Evolutionary conservation across 257 asterid genomes (phyloP).

Genomic region (Fraxinus cuspidata): DNA sequence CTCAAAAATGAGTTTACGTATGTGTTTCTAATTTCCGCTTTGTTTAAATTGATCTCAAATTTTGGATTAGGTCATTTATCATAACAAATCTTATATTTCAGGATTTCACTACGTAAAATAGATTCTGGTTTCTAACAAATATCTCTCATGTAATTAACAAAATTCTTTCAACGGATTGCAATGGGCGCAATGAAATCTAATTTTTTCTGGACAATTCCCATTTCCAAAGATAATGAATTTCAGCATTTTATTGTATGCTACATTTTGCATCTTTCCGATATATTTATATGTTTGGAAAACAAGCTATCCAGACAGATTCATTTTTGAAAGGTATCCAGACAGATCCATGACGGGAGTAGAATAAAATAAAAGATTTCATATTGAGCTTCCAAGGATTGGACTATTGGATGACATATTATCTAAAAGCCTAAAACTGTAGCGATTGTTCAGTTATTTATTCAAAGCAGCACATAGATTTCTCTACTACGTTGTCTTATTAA

Average conservation of each 20-base stretch:
- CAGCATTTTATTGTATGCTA: neutral
- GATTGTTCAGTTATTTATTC: neutral
- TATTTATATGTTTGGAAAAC: neutral
- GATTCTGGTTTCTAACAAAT: too few relatives aligned
- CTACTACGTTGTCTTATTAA: neutral
- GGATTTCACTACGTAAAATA: neutral
- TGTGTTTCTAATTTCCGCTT: neutral
- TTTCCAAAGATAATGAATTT: neutral
- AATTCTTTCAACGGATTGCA: too few relatives aligned
- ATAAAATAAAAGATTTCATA: neutral
- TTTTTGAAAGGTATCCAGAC: too few relatives aligned
- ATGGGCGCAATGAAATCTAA: neutral
- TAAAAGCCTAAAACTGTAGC: neutral
- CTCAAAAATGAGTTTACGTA: neutral
- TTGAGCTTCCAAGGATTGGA: neutral
- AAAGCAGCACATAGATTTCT: neutral
- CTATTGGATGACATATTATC: neutral
- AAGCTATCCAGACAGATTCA: neutral
- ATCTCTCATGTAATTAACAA: too few relatives aligned
- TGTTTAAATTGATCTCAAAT: neutral
- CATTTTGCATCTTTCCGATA: neutral
- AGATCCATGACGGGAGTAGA: neutral
- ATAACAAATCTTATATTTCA: neutral
- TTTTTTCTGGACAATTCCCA: neutral
- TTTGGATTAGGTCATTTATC: neutral